phyloP scores from a whole-genome alignment of 148 eudicot genomes.

The Amaranthus hypochondriacus region DNA sequence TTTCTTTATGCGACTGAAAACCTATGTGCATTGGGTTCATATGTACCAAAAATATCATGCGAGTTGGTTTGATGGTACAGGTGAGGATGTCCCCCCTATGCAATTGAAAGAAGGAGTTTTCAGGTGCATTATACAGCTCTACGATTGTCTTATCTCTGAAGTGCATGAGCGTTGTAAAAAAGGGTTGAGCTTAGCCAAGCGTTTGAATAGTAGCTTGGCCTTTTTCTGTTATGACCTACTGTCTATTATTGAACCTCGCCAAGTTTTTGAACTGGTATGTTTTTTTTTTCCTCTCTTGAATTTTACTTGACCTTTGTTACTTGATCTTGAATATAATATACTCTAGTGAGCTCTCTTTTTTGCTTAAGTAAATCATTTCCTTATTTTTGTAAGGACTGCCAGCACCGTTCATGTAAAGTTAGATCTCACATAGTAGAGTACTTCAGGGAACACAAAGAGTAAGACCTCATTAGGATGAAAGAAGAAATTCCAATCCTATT shows the following conservation, averaged over 20 bases:
- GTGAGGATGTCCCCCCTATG: slow-evolving; percentile 98
- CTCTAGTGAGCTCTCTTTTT: background rate
- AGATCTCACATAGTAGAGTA: no score
- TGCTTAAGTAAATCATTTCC: background rate
- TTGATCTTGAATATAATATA: background rate
- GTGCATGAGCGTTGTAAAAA: slow-evolving; percentile 99
- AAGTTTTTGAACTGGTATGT: slow-evolving; percentile 96
- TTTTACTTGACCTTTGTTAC: background rate
- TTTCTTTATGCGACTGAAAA: background rate
- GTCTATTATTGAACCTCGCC: slow-evolving; percentile 95
- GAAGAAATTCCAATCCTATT: no score
- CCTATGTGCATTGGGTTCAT: background rate
- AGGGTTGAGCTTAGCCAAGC: slow-evolving; percentile 88
- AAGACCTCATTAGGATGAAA: no score
- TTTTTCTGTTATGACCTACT: slow-evolving; percentile 95
- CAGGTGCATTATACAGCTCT: slow-evolving; percentile 88
- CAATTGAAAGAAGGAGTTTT: slow-evolving; percentile 97
- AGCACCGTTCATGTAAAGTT: no score
- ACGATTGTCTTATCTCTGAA: slow-evolving; percentile 97
- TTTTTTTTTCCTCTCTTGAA: slow-evolving; percentile 7
- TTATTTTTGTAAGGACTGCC: no score
- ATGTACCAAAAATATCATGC: background rate
- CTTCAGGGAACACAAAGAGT: no score
- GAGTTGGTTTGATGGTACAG: slow-evolving; percentile 37
- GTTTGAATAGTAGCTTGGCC: slow-evolving; percentile 88